Base-by-base conservation (phyloP, 2,329 filamentous ascomycete species). In the Phialophora tarda region DNA sequence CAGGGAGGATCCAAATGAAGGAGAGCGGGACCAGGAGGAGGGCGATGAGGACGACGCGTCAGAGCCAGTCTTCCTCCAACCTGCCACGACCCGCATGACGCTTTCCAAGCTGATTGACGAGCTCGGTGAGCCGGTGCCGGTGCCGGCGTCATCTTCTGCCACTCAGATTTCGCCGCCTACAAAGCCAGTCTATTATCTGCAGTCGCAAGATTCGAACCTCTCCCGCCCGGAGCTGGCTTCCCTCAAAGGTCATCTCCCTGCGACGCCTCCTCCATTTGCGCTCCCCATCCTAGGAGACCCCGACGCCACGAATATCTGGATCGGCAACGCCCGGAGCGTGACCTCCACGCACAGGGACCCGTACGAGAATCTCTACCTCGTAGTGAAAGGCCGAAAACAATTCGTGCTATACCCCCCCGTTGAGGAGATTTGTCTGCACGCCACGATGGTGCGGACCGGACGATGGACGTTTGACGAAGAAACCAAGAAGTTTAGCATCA, bases 281-380 rank as follows among this genome's bases (percentile, higher is more conserved):
- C 23, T 38, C 14, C 47, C 59, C 1, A 64, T 69, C 4, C 67
- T 73, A 7, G 62, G 64, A n/a, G 60, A 64, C 1, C 72, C 72
- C 2, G 72, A 73, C 34, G 72, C 72, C 28, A 65, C 67, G 48
- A 73, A 73, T 44, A 68, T 73, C 14, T 73, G 72, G 72, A 72
- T 73, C 41, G 72, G 72, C 34, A 67, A 68, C 59, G 62, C 59
- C 11, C 24, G 34, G 30, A 70, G 66, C 44, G 67, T 73, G 55
- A 73, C 72, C 11, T 71, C 67, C 30, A 69, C 69, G 21, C 72
- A 73, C 34, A 69, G 72, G 17, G 72, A 73, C 56, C 71, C 72
- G 8, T 73, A 73, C 59, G 71, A 73, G 65, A 73, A 73, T 34
- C 64, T 73, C 1, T 73, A 73, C 54, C 62, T 72, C 2, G 72